Conservation (phyloP, 2,329 filamentous ascomycete genomes). For the Fusarium chuoi region DNA sequence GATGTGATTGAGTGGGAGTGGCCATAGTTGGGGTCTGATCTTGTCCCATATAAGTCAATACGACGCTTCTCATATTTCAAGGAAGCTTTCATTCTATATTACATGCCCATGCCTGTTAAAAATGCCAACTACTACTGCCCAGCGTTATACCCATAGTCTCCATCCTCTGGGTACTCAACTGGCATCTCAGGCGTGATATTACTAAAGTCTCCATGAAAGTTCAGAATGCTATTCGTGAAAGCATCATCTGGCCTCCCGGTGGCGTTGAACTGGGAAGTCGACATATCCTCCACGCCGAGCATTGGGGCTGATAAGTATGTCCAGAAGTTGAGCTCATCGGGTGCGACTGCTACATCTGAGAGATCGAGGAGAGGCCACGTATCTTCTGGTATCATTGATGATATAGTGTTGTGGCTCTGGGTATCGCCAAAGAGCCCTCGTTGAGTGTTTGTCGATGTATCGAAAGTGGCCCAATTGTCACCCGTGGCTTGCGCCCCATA, state of each 20-base stretch:
- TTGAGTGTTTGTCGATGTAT: background rate
- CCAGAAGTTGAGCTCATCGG: conserved; percentile 10
- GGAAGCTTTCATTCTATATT: background rate
- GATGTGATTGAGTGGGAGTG: background rate
- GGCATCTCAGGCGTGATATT: background rate
- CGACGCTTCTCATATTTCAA: background rate
- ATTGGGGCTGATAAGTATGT: conserved; percentile 7
- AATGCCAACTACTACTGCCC: background rate
- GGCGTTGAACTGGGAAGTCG: background rate
- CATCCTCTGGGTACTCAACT: background rate
- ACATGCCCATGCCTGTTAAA: background rate
- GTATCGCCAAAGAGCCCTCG: accelerated
- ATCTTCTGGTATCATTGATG: background rate
- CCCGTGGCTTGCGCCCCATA: accelerated
- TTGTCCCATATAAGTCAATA: background rate
- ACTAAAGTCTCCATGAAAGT: conserved; percentile 10
- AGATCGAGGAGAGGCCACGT: conserved; percentile 6
- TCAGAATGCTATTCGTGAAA: conserved; percentile 1
- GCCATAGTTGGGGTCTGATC: accelerated
- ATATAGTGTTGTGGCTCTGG: background rate
- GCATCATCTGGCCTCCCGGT: background rate
- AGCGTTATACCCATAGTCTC: background rate
- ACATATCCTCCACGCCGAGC: background rate
- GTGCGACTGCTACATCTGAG: background rate
- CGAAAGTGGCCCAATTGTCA: background rate